Percentiles rank a stretch among this genome's conserved stretches.
Evolutionary conservation across 177 flowering plant genomes (phyloP).

Genomic region (Vitis hybrid): DNA sequence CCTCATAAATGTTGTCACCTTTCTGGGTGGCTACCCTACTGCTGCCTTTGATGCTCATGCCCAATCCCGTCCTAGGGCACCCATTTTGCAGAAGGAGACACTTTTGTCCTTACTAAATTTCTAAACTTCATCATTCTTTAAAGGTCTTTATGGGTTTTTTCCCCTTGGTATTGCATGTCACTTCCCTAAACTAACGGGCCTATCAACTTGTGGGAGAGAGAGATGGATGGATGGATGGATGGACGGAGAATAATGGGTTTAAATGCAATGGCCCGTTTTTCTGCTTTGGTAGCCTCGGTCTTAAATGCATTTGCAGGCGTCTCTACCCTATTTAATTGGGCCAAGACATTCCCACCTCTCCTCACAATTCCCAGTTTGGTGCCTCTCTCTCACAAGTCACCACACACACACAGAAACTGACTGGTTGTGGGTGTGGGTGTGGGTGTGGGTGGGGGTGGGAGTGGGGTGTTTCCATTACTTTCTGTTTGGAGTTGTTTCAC

Average conservation of each 20-base stretch:
- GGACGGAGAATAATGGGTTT: conserved; percentile 17
- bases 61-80: not conserved
- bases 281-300: conserved; percentile 61
- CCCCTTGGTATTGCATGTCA: not conserved
- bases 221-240: not conserved
- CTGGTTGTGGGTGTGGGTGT: too few species aligned
- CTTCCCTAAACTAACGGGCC: not conserved
- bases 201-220: not conserved
- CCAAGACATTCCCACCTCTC: conserved; percentile 35
- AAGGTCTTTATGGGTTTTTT: not conserved
- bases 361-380: conserved; percentile 1
- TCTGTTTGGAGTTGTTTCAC: not conserved
- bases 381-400: conserved; percentile 4
- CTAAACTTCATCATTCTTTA: not conserved
- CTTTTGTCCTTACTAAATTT: not conserved
- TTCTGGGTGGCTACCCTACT: conserved; percentile 10
- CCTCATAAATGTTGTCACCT: conserved; percentile 11
- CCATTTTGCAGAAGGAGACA: not conserved
- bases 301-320: conserved; percentile 44
- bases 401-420: too few species aligned
- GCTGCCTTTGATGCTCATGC: conserved; percentile 9
- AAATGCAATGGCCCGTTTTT: conserved; percentile 51
- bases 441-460: too few species aligned
- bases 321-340: conserved; percentile 36
- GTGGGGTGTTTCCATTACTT: too few species aligned